Percentiles rank a stretch among this genome's conserved stretches.
Conservation (phyloP, 169 alveolate species). For the Perkinsus chesapeaki region DNA sequence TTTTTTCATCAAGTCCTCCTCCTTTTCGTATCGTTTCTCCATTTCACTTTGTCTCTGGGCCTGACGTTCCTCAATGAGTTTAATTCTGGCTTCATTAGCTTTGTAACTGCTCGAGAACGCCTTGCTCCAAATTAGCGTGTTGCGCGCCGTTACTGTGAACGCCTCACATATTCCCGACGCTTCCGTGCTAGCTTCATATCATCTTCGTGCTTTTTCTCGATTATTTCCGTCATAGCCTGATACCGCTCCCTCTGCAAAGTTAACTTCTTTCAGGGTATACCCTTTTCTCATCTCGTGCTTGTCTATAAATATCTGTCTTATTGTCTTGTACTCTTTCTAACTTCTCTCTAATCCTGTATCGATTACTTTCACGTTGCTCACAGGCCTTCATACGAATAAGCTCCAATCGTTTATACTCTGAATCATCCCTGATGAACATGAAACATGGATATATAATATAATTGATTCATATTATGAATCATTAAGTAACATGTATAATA, state of each 20-base stretch:
- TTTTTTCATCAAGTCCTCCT: neutral
- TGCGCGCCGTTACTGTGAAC: neutral
- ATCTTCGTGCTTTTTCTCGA: neutral
- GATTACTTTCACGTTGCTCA: neutral
- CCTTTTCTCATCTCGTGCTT: neutral
- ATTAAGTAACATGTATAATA: no score
- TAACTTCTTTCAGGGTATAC: no score
- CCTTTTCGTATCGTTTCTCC: neutral
- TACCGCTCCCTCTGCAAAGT: no score
- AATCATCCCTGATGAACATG: neutral
- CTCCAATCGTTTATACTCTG: neutral
- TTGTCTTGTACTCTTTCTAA: neutral
- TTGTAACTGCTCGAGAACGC: neutral
- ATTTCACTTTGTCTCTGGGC: neutral
- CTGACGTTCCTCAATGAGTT: neutral
- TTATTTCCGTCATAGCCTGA: neutral
- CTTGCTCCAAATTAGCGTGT: neutral
- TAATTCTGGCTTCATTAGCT: neutral
- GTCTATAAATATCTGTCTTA: neutral
- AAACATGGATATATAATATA: no score
- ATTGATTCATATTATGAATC: no score
- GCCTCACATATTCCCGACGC: neutral
- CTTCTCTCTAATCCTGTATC: neutral
- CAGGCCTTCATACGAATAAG: neutral
- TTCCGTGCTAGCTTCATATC: neutral